These are phyloP conservation scores for Babjeviella inositovora DNA, from an alignment of 805 yeast genomes.

Conservation along the genomic window DNA sequence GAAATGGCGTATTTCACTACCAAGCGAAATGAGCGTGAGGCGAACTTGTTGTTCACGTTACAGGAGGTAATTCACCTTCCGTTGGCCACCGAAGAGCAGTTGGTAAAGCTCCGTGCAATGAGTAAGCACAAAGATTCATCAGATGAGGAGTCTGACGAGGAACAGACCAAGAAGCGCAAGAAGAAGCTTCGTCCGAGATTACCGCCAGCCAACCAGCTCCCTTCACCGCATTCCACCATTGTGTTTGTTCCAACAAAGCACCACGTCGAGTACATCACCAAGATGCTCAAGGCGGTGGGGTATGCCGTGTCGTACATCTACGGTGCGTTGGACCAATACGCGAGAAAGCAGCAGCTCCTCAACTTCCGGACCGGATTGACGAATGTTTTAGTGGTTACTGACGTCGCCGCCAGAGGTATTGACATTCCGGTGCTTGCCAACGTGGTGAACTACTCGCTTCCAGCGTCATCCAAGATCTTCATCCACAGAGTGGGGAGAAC, in stretches of 20 bases:
- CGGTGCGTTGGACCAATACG: constrained; percentile 90
- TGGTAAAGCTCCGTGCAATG: constrained; percentile 29
- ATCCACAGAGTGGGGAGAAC: constrained; percentile 98
- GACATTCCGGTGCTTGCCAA: constrained; percentile 95
- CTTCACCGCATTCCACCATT: constrained; percentile 77
- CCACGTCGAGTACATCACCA: constrained; percentile 85
- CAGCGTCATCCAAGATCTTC: constrained; percentile 85
- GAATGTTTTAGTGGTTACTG: constrained; percentile 86
- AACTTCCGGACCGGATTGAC: constrained; percentile 78
- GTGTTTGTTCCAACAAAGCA: constrained; percentile 94
- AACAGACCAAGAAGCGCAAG: constrained; percentile 16
- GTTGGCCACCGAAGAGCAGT: constrained; percentile 54
- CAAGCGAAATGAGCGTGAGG: constrained; percentile 80
- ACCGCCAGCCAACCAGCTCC: constrained; percentile 72
- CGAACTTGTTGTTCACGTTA: constrained; percentile 58
- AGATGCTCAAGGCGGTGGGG: constrained; percentile 58
- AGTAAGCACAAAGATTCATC: constrained; percentile 32
- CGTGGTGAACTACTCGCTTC: constrained; percentile 82
- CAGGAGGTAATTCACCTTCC: constrained; percentile 82
- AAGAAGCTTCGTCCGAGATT: constrained; percentile 34
- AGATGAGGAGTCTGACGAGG: constrained; percentile 34
- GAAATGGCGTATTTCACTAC: constrained; percentile 80
- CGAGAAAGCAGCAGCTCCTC: constrained; percentile 77
- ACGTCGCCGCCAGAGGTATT: constrained; percentile 97
- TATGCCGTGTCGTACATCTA: constrained; percentile 81